Evolutionary conservation across 495 filamentous ascomycete genomes (phyloP).

Genomic region (Delitschia confertaspora): DNA sequence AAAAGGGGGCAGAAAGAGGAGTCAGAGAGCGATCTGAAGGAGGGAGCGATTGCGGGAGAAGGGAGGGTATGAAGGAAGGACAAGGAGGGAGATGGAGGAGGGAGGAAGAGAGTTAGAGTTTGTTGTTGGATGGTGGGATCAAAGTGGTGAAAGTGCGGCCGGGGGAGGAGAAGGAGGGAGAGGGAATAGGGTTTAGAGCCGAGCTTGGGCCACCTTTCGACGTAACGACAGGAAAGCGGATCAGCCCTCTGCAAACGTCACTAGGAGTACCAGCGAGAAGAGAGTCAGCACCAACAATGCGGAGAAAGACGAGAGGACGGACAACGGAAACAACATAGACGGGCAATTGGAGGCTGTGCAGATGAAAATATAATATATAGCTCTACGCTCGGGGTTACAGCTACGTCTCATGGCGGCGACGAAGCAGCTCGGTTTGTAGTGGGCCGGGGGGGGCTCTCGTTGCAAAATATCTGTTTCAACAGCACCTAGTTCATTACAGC

Average conservation of each 20-base stretch:
- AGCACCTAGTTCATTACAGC: background rate
- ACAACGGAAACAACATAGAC: background rate
- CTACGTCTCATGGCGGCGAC: background rate
- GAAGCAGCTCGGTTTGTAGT: slow-evolving; percentile 1
- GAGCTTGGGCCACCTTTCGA: slow-evolving; percentile 6
- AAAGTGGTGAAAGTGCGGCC: background rate
- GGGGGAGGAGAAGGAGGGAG: background rate
- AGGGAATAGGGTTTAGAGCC: background rate
- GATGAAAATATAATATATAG: too few species aligned
- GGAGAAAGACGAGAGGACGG: too few species aligned
- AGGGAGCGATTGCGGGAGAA: slow-evolving; percentile 26
- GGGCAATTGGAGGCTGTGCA: slow-evolving; percentile 14
- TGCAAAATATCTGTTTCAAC: slow-evolving; percentile 6
- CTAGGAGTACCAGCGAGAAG: background rate
- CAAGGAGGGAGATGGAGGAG: slow-evolving; percentile 16
- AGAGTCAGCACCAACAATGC: background rate
- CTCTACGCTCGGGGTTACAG: background rate
- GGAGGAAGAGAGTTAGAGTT: slow-evolving; percentile 5
- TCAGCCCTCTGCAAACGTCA: slow-evolving; percentile 5
- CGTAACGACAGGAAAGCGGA: background rate
- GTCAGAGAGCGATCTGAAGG: slow-evolving; percentile 21
- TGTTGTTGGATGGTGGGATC: slow-evolving; percentile 1
- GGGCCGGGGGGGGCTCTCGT: too few species aligned
- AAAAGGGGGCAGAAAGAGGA: slow-evolving; percentile 12
- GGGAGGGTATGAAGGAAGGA: slow-evolving; percentile 23